A percentile compares a stretch with the other conserved stretches of the same genome.
Conservation (phyloP, 176 grass and related monocot species). For the Musa schizocarpa region DNA sequence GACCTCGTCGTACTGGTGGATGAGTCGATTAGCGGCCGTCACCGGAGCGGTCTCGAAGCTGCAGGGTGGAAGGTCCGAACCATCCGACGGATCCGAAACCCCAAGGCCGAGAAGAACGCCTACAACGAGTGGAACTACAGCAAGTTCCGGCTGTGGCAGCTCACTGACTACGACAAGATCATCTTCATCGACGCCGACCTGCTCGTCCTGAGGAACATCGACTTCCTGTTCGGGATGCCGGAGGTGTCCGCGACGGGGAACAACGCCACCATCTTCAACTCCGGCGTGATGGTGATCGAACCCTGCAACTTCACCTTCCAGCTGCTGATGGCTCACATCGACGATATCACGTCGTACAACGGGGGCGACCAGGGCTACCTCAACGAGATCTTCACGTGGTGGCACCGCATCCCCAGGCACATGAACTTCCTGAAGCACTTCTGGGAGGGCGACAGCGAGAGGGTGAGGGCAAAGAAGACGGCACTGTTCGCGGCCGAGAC, state of each 20-base stretch:
- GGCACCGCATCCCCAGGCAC: conserved; percentile 72
- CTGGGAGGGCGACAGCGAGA: conserved; percentile 83
- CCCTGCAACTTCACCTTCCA: conserved; percentile 88
- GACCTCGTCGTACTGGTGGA: conserved; percentile 87
- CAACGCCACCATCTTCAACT: conserved; percentile 88
- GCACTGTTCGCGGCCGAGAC: conserved; percentile 60
- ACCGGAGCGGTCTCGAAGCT: conserved; percentile 58
- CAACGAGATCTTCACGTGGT: conserved; percentile 99
- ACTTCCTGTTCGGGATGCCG: conserved; percentile 77
- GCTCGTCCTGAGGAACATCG: conserved; percentile 72
- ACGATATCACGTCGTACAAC: conserved; percentile 82
- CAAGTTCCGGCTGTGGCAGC: conserved; percentile 92
- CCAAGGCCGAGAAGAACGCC: conserved; percentile 69
- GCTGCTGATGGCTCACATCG: conserved; percentile 79
- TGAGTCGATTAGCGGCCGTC: conserved; percentile 53
- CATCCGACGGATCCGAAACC: conserved; percentile 77
- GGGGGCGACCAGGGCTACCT: conserved; percentile 87
- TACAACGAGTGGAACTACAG: conserved; percentile 99
- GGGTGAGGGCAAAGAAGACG: conserved; percentile 67
- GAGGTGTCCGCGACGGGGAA: conserved; percentile 89
- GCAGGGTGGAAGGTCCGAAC: conserved; percentile 90
- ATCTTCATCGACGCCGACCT: conserved; percentile 93
- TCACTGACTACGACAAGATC: conserved; percentile 92
- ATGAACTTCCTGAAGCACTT: conserved; percentile 98
- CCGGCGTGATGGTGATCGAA: conserved; percentile 86